phyloP scores from a whole-genome alignment of 345 rosid species.

The Brassica incana region DNA sequence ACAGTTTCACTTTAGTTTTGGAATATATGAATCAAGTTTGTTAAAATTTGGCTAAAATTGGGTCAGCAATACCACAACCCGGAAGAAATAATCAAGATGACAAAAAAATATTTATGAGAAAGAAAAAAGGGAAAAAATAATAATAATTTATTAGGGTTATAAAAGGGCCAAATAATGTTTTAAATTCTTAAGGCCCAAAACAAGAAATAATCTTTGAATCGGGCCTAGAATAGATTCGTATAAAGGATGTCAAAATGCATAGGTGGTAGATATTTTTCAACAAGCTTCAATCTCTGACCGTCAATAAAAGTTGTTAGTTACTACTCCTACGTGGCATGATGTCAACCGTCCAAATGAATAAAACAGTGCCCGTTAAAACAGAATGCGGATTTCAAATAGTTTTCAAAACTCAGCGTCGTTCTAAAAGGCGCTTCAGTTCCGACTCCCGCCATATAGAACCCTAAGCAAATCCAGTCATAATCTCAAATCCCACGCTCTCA shows the following conservation, averaged over 20 bases:
- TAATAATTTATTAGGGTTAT: no score
- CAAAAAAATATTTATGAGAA: background rate
- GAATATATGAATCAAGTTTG: background rate
- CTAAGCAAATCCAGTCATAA: background rate
- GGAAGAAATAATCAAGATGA: background rate
- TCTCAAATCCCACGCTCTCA: conserved; percentile 20
- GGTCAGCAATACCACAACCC: background rate
- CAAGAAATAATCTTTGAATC: background rate
- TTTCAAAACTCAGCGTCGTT: conserved; percentile 6
- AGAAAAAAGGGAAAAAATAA: background rate
- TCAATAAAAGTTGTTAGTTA: background rate
- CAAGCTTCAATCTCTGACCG: background rate
- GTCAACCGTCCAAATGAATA: background rate
- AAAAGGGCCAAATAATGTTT: no score
- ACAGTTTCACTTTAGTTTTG: background rate
- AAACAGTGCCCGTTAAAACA: background rate
- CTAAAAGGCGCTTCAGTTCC: conserved; percentile 5
- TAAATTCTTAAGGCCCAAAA: background rate
- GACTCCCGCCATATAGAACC: conserved; percentile 52
- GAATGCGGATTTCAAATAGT: conserved; percentile 26
- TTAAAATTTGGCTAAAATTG: background rate
- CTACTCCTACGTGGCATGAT: conserved; percentile 10
- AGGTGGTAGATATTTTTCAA: background rate
- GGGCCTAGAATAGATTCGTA: background rate
- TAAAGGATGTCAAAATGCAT: background rate